Conservation (phyloP, 2,329 filamentous ascomycete genomes). For the Coniochaeta sp. region DNA sequence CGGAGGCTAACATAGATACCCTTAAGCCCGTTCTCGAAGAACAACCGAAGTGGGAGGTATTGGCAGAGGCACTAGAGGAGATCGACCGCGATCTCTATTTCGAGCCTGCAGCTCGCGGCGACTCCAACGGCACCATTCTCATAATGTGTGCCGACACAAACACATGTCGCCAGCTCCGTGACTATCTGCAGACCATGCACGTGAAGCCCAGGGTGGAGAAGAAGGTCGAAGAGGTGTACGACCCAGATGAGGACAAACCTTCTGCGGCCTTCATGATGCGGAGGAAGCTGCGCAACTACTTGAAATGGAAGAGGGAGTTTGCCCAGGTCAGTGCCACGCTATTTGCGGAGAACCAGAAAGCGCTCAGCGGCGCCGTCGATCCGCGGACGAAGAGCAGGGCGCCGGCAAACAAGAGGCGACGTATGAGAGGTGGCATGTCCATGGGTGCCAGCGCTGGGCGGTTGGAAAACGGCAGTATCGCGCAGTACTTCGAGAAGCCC, state of each 20-base stretch:
- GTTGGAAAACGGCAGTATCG: conserved; percentile 65
- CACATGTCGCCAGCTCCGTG: conserved; percentile 80
- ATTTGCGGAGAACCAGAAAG: conserved; percentile 73
- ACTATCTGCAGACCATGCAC: conserved; percentile 89
- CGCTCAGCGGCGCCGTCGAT: conserved; percentile 60
- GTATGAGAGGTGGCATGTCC: conserved; percentile 65
- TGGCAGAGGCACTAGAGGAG: conserved; percentile 87
- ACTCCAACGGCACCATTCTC: conserved; percentile 84
- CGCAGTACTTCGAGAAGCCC: conserved; percentile 74
- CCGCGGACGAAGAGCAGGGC: conserved; percentile 47
- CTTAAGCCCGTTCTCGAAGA: conserved; percentile 82
- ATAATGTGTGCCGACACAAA: conserved; percentile 91
- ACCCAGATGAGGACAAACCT: conserved; percentile 49
- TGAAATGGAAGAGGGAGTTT: conserved; percentile 87
- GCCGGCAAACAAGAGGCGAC: conserved; percentile 77
- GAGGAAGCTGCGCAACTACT: conserved; percentile 74
- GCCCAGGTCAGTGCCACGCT: conserved; percentile 73
- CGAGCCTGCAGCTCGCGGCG: conserved; percentile 67
- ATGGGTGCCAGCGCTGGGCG: conserved; percentile 51
- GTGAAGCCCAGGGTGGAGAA: conserved; percentile 49
- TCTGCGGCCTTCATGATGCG: conserved; percentile 88
- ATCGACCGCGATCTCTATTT: conserved; percentile 88
- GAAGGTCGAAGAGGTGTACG: conserved; percentile 35
- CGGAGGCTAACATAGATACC: conserved; percentile 45
- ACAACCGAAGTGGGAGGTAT: conserved; percentile 83